Evolutionary conservation across 805 yeast species (phyloP), one percentile per base, ranked within the genome.

Genomic region (Lipomyces lipofer): DNA sequence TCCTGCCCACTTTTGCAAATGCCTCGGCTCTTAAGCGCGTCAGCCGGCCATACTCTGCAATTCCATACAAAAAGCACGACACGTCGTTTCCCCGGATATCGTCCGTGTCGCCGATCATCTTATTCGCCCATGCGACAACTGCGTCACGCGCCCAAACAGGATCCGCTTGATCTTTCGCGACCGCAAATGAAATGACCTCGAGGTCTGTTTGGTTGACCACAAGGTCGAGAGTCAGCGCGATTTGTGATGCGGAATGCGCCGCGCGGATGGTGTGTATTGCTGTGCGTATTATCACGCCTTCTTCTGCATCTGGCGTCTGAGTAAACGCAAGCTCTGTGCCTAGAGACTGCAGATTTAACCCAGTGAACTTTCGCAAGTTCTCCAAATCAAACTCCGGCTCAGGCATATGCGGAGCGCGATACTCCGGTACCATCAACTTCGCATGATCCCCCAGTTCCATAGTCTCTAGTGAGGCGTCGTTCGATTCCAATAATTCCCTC

Each of bases 41-140:
- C 21, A 54, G 10, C 15, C 61, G 35, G 3, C 38, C 56, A 19
- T 29, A 29, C 19, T 57, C 61, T 4, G 58, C 28, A 7, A 57
- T 42, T 13, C 61, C 61, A 33, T 42, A 57, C 13, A 57, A 32
- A 39, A 57, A 54, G 13, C 45, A 25, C 5, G 61, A 57, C 19
- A 57, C 39, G 44, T 57, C 48, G 21, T 36, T 22, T 22, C 39
- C 29, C 30, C 43, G 43, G 12, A 51, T 22, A 5, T 47, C 50
- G 6, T 44, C 49, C n/a, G 32, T 24, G 17, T 5, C n/a, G 17
- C 19, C 24, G 2, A 36, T 28, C 35, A 50, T 46, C 6, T 27
- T 30, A 4, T 19, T 13, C 3, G 42, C 19, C 54, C 52, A 52
- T 12, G 27, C 27, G 9, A 28, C 6, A 6, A 57, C 13, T 3